A percentile compares a stretch with the other conserved stretches of the same genome.
phyloP scores from a whole-genome alignment of 306 rosid genomes.

The Trifolium subterraneum region DNA sequence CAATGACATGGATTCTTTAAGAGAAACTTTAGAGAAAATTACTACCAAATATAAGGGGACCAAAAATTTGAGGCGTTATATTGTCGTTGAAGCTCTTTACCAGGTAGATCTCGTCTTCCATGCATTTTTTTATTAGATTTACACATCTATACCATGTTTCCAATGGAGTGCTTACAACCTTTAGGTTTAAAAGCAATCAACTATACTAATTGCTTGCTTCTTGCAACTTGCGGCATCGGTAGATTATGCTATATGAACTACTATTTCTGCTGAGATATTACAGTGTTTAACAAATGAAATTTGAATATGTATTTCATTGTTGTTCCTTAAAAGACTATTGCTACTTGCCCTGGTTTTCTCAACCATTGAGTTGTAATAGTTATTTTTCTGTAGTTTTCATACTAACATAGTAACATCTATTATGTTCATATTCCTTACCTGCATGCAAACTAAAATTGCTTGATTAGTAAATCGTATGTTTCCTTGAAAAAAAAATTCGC shows the following conservation, averaged over 20 bases:
- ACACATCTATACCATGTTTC: slow-evolving; percentile 31
- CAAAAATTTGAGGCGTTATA: slow-evolving; percentile 90
- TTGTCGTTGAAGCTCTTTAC: slow-evolving; percentile 95
- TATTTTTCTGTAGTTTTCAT: slow-evolving; percentile 19
- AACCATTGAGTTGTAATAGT: slow-evolving; percentile 24
- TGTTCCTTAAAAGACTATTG: not conserved
- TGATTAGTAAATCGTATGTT: slow-evolving; percentile 10
- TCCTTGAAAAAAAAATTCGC: not conserved
- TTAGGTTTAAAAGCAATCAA: slow-evolving; percentile 25
- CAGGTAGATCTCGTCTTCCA: slow-evolving; percentile 61
- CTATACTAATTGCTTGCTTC: slow-evolving; percentile 43
- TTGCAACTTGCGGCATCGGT: slow-evolving; percentile 28
- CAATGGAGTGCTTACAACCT: slow-evolving; percentile 1
- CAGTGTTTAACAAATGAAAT: not conserved
- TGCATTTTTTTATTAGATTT: slow-evolving; percentile 12
- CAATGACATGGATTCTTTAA: slow-evolving; percentile 86
- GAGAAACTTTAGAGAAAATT: slow-evolving; percentile 74
- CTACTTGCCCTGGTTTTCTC: slow-evolving; percentile 21
- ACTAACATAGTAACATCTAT: slow-evolving; percentile 2
- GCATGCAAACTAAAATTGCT: slow-evolving; percentile 13
- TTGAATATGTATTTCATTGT: slow-evolving; percentile 12
- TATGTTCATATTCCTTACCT: slow-evolving; percentile 11
- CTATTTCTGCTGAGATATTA: slow-evolving; percentile 4
- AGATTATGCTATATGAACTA: slow-evolving; percentile 15
- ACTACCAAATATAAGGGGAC: slow-evolving; percentile 63